Percentiles rank a stretch among this genome's conserved stretches.
Evolutionary conservation across 2,329 filamentous ascomycete species (phyloP).

Genomic region (Xylariaceae sp.): DNA sequence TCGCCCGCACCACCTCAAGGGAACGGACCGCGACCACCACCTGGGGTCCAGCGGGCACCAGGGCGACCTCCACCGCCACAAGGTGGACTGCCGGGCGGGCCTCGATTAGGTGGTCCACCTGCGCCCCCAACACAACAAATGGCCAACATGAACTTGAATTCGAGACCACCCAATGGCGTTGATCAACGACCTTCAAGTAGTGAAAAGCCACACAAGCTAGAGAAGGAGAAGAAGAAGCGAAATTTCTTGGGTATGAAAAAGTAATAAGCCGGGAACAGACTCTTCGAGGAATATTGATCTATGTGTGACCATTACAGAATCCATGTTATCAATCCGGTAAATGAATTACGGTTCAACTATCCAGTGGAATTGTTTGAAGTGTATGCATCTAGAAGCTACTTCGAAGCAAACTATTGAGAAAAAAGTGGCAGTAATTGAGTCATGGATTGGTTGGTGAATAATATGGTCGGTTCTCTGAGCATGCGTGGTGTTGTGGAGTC

Average conservation of each 20-base stretch:
- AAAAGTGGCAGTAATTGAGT: no score
- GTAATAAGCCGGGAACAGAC: no score
- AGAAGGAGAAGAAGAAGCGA: slow-evolving; percentile 65
- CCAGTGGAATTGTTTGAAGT: no score
- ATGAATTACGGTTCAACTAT: no score
- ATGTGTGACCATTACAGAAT: no score
- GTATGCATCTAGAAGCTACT: no score
- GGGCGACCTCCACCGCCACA: slow-evolving; percentile 38
- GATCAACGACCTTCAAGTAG: slow-evolving; percentile 31
- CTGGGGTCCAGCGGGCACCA: slow-evolving; percentile 37
- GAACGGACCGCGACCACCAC: slow-evolving; percentile 36
- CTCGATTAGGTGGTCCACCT: slow-evolving; percentile 35
- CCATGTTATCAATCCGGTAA: no score
- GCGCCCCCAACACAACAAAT: slow-evolving; percentile 61
- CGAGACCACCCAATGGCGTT: slow-evolving; percentile 36
- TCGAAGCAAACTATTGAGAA: no score
- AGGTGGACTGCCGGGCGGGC: slow-evolving; percentile 46
- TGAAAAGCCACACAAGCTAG: slow-evolving; percentile 55
- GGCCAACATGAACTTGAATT: slow-evolving; percentile 58
- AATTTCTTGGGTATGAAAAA: slow-evolving; percentile 67
- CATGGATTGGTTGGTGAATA: no score
- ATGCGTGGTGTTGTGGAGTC: slow-evolving; percentile 16
- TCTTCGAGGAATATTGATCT: no score
- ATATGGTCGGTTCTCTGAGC: not conserved
- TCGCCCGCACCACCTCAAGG: slow-evolving; percentile 34